Evolutionary conservation across 2,329 filamentous ascomycete genomes (phyloP).

Genomic region (Periconia sp.): DNA sequence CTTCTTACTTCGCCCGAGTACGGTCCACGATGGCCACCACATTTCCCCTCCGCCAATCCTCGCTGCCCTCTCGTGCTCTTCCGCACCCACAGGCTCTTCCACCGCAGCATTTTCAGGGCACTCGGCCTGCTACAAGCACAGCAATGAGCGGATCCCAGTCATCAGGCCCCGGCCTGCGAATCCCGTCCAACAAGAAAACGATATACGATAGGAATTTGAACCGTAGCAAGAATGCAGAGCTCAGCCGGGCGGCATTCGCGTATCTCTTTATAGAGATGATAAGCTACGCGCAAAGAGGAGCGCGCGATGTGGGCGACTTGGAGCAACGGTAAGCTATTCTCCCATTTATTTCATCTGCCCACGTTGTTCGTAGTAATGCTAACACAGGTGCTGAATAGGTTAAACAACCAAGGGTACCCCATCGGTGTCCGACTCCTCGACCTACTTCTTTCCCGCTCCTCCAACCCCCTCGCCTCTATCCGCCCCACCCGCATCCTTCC

Average conservation of each 20-base stretch:
- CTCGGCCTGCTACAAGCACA: slow-evolving; percentile 15
- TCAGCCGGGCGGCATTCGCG: slow-evolving; percentile 92
- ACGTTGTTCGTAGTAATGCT: slow-evolving; percentile 1
- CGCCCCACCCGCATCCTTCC: slow-evolving; percentile 88
- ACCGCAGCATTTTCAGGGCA: slow-evolving; percentile 9
- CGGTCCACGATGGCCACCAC: slow-evolving; percentile 28
- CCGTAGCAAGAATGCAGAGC: slow-evolving; percentile 83
- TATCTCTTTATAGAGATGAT: slow-evolving; percentile 98
- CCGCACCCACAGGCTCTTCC: slow-evolving; percentile 1
- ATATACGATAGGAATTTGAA: slow-evolving; percentile 98
- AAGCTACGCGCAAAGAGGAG: slow-evolving; percentile 86
- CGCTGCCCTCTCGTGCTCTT: slow-evolving; percentile 5
- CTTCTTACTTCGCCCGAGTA: slow-evolving; percentile 23
- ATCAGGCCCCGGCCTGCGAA: slow-evolving; percentile 68
- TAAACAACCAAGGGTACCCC: slow-evolving; percentile 91
- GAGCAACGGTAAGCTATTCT: slow-evolving; percentile 74
- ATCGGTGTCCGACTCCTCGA: slow-evolving; percentile 94
- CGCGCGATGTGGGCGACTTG: slow-evolving; percentile 90
- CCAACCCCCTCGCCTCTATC: slow-evolving; percentile 52
- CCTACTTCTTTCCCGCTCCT: slow-evolving; percentile 79
- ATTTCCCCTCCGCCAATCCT: slow-evolving; percentile 23
- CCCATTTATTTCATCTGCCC: not conserved
- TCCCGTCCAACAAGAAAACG: slow-evolving; percentile 92
- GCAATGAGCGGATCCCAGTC: slow-evolving; percentile 14
- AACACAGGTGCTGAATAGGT: slow-evolving; percentile 55